phyloP scores from a whole-genome alignment of 2,329 filamentous ascomycete species.

The Verticillium albo-atrum region DNA sequence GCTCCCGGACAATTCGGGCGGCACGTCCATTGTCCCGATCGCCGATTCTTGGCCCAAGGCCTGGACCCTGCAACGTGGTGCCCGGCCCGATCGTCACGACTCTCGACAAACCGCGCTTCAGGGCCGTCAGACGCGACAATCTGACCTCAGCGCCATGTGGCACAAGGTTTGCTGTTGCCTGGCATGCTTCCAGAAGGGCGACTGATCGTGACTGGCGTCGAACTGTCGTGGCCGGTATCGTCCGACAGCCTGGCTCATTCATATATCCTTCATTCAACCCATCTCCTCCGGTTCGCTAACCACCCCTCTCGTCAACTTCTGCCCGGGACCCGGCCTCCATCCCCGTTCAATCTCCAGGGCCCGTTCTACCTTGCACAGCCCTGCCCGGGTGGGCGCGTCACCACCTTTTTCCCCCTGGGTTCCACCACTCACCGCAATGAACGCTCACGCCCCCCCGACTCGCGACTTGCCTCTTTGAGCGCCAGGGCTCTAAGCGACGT shows the following conservation, averaged over 20 bases:
- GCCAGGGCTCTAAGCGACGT: not conserved
- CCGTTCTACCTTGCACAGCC: not conserved
- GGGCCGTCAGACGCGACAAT: not conserved
- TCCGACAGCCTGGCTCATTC: too few relatives aligned
- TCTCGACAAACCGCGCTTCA: not conserved
- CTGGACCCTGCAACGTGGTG: not conserved
- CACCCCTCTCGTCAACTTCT: not conserved
- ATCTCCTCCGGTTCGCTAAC: not conserved
- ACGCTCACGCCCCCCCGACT: not conserved
- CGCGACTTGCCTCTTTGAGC: not conserved
- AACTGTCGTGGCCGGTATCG: not conserved
- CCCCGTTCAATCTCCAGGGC: not conserved
- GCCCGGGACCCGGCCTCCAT: not conserved
- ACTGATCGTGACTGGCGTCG: not conserved
- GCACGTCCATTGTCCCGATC: not conserved
- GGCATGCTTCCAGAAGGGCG: not conserved
- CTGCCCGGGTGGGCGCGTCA: not conserved
- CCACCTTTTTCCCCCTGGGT: not conserved
- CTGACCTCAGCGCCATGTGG: not conserved
- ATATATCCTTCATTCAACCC: too few relatives aligned
- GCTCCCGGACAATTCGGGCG: not conserved
- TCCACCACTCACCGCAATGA: not conserved
- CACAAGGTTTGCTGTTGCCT: not conserved
- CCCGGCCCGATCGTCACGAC: not conserved
- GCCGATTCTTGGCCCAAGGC: not conserved